Percentiles rank a stretch among this genome's conserved stretches.
phyloP scores from a whole-genome alignment of 2,329 filamentous ascomycete species.

The Fusarium marasasianum region DNA sequence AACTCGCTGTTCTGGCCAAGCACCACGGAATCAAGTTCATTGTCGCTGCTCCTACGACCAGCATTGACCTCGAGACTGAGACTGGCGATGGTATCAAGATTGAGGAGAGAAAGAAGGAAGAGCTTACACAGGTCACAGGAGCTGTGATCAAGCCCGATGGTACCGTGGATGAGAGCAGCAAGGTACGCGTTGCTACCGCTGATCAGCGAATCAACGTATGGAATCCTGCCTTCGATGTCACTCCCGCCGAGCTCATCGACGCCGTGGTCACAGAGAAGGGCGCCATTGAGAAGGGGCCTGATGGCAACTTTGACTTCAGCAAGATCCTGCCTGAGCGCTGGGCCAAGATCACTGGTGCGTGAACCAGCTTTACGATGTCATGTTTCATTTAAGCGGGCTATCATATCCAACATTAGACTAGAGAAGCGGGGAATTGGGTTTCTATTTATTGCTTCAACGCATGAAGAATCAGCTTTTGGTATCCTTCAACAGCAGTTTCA shows the following conservation, averaged over 20 bases:
- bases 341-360: conserved; percentile 48
- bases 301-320: conserved; percentile 75
- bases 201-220: conserved; percentile 83
- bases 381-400: conserved; percentile 26
- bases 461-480: conserved; percentile 74
- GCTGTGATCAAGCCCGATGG: conserved; percentile 73
- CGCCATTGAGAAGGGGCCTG: conserved; percentile 78
- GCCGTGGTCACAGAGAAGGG: conserved; percentile 94
- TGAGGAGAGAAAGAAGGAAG: conserved; percentile 82
- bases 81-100: conserved; percentile 86
- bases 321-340: conserved; percentile 66
- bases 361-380: conserved; percentile 1
- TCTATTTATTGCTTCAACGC: conserved; percentile 52
- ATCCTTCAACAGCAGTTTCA: conserved; percentile 80
- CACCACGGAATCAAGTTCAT: conserved; percentile 93
- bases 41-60: conserved; percentile 93
- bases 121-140: conserved; percentile 86
- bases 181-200: conserved; percentile 82
- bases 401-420: conserved; percentile 41
- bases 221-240: conserved; percentile 98
- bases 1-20: conserved; percentile 87
- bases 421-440: conserved; percentile 4
- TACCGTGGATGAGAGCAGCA: conserved; percentile 68
- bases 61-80: conserved; percentile 84
- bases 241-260: conserved; percentile 87